Evolutionary conservation across 2,329 filamentous ascomycete genomes (phyloP).

Genomic region (Verticillium nubilum): DNA sequence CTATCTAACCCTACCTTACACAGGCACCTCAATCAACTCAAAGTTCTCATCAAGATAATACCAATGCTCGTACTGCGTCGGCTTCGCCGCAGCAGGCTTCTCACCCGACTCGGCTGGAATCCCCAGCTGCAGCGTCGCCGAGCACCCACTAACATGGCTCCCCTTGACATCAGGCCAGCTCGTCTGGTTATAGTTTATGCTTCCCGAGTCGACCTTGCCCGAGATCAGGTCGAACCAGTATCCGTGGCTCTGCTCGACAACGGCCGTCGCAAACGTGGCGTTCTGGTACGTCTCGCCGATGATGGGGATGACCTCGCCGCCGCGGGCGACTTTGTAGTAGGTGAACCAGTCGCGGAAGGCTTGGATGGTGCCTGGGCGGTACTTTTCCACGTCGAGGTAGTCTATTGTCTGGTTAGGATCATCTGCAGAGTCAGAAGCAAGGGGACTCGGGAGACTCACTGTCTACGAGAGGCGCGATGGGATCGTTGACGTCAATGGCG

Average conservation of each 20-base stretch:
- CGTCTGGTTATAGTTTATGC: slow-evolving; percentile 37
- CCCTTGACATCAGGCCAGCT: slow-evolving; percentile 20
- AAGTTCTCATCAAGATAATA: slow-evolving; percentile 29
- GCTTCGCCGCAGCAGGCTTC: slow-evolving; percentile 21
- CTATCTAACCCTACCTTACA: not conserved
- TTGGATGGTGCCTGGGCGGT: slow-evolving; percentile 28
- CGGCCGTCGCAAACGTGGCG: slow-evolving; percentile 21
- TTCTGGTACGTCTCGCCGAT: slow-evolving; percentile 29
- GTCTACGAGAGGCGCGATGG: slow-evolving; percentile 26
- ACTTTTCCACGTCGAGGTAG: slow-evolving; percentile 30
- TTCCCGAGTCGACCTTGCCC: slow-evolving; percentile 26
- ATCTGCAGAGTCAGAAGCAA: not conserved
- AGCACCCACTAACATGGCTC: slow-evolving; percentile 25
- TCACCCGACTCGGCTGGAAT: slow-evolving; percentile 23
- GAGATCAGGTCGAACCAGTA: slow-evolving; percentile 33
- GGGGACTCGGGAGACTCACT: slow-evolving; percentile 16
- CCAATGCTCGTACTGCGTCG: slow-evolving; percentile 28
- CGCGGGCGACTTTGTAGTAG: slow-evolving; percentile 34
- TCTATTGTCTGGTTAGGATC: slow-evolving; percentile 11
- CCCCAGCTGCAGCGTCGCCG: slow-evolving; percentile 22
- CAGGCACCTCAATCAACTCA: slow-evolving; percentile 17
- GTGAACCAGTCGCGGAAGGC: slow-evolving; percentile 33
- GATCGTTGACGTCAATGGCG: slow-evolving; percentile 30
- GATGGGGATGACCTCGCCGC: slow-evolving; percentile 28
- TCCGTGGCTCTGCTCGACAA: slow-evolving; percentile 28